Evolutionary conservation across 257 asterid species (phyloP), one percentile per base, ranked within the genome.

Genomic region (Oldenlandia corymbosa): DNA sequence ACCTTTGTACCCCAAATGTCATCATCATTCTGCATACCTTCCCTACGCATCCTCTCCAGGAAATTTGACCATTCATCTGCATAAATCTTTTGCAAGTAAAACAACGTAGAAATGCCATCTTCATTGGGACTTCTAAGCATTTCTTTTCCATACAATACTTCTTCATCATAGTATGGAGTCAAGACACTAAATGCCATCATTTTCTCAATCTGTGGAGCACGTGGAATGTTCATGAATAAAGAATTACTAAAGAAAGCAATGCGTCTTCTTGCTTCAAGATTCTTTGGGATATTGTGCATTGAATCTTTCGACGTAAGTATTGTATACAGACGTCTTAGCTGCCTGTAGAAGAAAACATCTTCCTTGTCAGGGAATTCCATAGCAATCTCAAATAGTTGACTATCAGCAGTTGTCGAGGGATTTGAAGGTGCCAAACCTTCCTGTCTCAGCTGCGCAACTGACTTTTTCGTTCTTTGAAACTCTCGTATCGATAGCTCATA

Each of bases 101-200:
- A 91, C 79, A 91, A 64, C 69, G 79, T 88, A 49, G 96, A 82
- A 63, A 91, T 70, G 16, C 96, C 98, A 71, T 91, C 98, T 76
- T 88, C 95, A 66, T 88, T 91, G 27, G 80, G 84, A 68, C 86
- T 91, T 72, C 96, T 75, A 51, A 91, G 88, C 69, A 42, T 78
- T 72, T 88, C 98, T 74, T 80, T 91, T 1, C 96, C 92, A 67
- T 64, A 91, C 81, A 84, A 51, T 53, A 91, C 98, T 67, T 91
- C 98, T 76, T 91, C 98, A 34, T 85, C 94, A 46, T 88, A 91
- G 82, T 88, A 91, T 59, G 98, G 98, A 55, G 98, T 91, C 88
- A 91, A 79, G 64, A 91, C 96, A 56, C 96, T 91, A 70, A 91
- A 88, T 49, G 98, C 95, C 89, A 86, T 78, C 95, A 89, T 88